A percentile compares a stretch with the other conserved stretches of the same genome.
Conservation (phyloP, 2,329 filamentous ascomycete genomes). For the Tolypocladium ophioglossoides region DNA sequence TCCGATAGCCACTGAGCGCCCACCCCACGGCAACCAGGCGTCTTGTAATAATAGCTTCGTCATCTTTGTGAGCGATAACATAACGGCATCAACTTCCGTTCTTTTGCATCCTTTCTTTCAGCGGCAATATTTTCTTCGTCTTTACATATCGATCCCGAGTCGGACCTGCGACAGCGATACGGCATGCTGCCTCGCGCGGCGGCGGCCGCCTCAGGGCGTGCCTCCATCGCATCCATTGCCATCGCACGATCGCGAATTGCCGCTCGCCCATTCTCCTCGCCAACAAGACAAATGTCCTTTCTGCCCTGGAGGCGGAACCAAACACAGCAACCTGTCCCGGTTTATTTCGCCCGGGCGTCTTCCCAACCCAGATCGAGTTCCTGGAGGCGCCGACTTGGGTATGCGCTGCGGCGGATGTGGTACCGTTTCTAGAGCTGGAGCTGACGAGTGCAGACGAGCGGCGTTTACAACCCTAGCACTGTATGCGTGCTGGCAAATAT, state of each 20-base stretch:
- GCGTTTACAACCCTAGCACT: slow-evolving; percentile 20
- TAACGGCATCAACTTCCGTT: neutral
- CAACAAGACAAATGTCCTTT: slow-evolving; percentile 19
- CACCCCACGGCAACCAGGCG: slow-evolving; percentile 10
- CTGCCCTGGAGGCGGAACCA: slow-evolving; percentile 20
- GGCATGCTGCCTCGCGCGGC: slow-evolving; percentile 12
- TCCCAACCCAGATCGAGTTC: slow-evolving; percentile 4
- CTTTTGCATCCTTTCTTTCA: neutral
- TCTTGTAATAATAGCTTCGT: neutral
- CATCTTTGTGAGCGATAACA: neutral
- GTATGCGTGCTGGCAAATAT: slow-evolving; percentile 31
- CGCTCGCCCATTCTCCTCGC: slow-evolving; percentile 10
- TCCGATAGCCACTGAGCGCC: slow-evolving; percentile 10
- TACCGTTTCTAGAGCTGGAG: neutral
- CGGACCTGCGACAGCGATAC: neutral
- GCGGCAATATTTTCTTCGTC: neutral
- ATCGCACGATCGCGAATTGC: slow-evolving; percentile 11
- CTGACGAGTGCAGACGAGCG: slow-evolving; percentile 11
- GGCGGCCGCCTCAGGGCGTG: slow-evolving; percentile 11
- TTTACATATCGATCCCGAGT: too few species aligned
- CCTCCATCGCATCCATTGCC: slow-evolving; percentile 7
- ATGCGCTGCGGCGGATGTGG: slow-evolving; percentile 1
- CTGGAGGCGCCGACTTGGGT: slow-evolving; percentile 18
- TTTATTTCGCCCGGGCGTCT: slow-evolving; percentile 20
- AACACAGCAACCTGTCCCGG: slow-evolving; percentile 12